Conservation (phyloP, 2,329 filamentous ascomycete genomes). For the Lecanicillium sp. region DNA sequence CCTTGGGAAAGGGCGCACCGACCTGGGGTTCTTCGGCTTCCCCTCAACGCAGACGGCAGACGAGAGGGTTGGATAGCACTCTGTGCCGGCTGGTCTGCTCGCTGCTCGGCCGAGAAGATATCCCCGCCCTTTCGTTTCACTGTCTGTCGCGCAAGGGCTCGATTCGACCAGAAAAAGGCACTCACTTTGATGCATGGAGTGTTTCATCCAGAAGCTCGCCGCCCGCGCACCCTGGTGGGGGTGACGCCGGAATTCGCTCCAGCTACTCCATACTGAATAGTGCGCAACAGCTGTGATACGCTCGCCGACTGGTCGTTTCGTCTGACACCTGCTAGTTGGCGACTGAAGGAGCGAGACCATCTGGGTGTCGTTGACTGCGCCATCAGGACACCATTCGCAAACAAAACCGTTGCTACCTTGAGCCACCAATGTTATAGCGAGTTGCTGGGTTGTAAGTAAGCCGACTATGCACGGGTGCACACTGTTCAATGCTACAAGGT, state of each 20-base stretch:
- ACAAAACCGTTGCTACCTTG: too few relatives aligned
- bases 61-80: neutral
- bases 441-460: too few relatives aligned
- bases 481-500: too few relatives aligned
- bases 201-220: slow-evolving; percentile 7
- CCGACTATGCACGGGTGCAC: too few relatives aligned
- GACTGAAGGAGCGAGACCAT: too few relatives aligned
- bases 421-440: too few relatives aligned
- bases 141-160: neutral
- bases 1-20: slow-evolving; percentile 4
- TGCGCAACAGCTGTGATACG: neutral
- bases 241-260: slow-evolving; percentile 3
- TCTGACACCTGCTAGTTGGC: too few relatives aligned
- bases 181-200: neutral
- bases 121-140: neutral
- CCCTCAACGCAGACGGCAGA: too few relatives aligned
- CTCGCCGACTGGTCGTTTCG: slow-evolving; percentile 6
- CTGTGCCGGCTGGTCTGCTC: neutral
- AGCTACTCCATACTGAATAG: too few relatives aligned
- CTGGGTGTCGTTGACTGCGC: too few relatives aligned
- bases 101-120: neutral
- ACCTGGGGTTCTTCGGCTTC: slow-evolving; percentile 7
- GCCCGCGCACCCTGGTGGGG: neutral
- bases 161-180: neutral
- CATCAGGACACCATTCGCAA: too few relatives aligned